Base-by-base conservation (phyloP, 371 early-diverging fungal genomes). In the Ecytonucleospora hepatopenaei region DNA sequence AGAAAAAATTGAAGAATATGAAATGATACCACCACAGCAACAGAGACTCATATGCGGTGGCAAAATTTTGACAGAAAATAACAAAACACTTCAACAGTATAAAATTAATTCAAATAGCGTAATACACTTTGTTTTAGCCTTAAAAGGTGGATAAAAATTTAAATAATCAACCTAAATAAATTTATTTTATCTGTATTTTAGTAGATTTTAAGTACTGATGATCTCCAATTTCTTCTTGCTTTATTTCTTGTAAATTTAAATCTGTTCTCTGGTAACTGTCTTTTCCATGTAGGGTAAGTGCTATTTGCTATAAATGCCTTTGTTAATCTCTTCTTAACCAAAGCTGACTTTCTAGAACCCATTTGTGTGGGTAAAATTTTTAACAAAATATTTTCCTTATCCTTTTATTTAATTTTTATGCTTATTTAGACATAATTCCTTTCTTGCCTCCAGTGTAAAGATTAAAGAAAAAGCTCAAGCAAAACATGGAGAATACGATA, bases 81-180 rank as follows among this genome's bases (percentile, higher is more conserved):
- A 90, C 12, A 86, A 87, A 72, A 84, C 84, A 12, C 87, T 88
- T 0, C 86, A 30, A n/a, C 33, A 88, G 21, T 89, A 87, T 77
- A 82, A 82, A 63, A 86, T 94, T 68, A 84, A 83, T 67, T 88
- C 86, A 49, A 94, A 91, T 27, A 86, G 87, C 15, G 89, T 92
- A 17, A 82, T 96, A 48, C 95, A 96, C 79, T 84, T 96, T 80
- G 94, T 96, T 15, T 82, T 96, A 68, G 91, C 94, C 28, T 85
- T 94, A 60, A 89, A 95, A 78, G 97, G 97, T 57, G 97, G 97
- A 58, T 70, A 68, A 57, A 26, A 32, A n/a, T n/a, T n/a, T n/a
- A n/a, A n/a, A n/a, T n/a, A n/a, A n/a, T n/a, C n/a, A n/a, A n/a
- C n/a, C n/a, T n/a, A n/a, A n/a, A n/a, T n/a, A n/a, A n/a, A n/a